Base-by-base conservation (phyloP, 495 filamentous ascomycete species). In the Penicillium simplicissimum region DNA sequence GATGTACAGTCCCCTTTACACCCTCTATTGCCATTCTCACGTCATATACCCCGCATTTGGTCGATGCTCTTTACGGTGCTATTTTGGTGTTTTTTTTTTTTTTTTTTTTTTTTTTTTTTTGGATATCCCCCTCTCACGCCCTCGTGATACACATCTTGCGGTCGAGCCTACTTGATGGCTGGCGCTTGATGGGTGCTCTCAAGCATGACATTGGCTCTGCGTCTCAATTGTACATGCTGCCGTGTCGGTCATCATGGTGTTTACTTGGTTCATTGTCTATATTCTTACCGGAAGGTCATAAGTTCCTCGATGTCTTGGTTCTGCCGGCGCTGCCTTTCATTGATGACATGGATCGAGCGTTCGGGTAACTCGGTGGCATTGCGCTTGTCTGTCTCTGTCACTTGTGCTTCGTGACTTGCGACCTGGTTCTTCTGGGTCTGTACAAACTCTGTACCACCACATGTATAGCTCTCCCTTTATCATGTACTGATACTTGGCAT, bases 21-120 rank as follows among this genome's bases (percentile, higher is more conserved):
- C 19, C 15, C 36, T 60, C 45, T 57, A 43, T 61, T 49, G 63
- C 53, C 55, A 51, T 61, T 64, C 47, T 23, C 51, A 61, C 66
- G 68, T 63, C 64, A 67, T 71, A 73, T 72, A 72, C 70, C 70
- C 65, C 70, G 58, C 64, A 64, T 59, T 58, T 67, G 53, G 61
- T 67, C 60, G 31, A 60, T 52, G 40, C 64, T 42, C 60, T 47
- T 62, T 58, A 60, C 58, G 55, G 37, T 66, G 34, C 47, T 56
- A 13, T 60, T 37, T 52, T 14, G 23, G 23, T 25, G 15, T 25
- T 56, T 13, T 60, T 37, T 52, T 11, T 49, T 31, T 60, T 60
- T 17, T 25, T 56, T 13, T 60, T 37, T 52, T 11, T 49, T 31
- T 60, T 60, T 59, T 52, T 57, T 64, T 66, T 51, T 52, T 17